Percentiles rank a stretch among this genome's conserved stretches.
These are phyloP conservation scores for Podila minutissima DNA, from an alignment of 192 early-diverging fungal genomes.

Conservation along the genomic window DNA sequence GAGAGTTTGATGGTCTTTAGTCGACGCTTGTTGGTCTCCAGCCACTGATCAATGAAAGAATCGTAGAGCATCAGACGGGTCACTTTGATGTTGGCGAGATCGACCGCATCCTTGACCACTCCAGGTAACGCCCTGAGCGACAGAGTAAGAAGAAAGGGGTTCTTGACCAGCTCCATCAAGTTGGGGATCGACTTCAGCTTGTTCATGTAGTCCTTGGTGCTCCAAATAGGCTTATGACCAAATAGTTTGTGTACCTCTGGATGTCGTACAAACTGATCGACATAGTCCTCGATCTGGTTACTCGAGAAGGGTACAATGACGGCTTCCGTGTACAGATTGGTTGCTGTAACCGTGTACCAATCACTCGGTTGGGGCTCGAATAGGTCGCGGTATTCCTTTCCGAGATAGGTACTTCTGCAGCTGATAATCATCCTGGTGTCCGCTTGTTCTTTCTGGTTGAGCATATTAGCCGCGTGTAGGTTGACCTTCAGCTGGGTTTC, in stretches of 20 bases:
- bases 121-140: background rate
- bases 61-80: slow-evolving; percentile 1
- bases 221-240: background rate
- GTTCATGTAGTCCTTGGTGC: background rate
- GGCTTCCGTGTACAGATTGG: background rate
- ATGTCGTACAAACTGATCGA: background rate
- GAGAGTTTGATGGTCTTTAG: background rate
- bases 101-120: background rate
- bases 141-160: slow-evolving; percentile 1
- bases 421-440: slow-evolving; percentile 9
- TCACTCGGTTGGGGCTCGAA: background rate
- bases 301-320: slow-evolving; percentile 9
- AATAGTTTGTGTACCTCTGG: background rate
- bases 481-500: background rate
- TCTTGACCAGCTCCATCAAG: slow-evolving; percentile 6
- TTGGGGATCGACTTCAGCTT: background rate
- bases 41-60: slow-evolving; percentile 3
- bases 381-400: background rate
- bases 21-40: background rate
- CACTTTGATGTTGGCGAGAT: background rate
- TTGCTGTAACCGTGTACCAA: too few species aligned
- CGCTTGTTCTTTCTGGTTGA: slow-evolving; percentile 1
- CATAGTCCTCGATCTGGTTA: background rate
- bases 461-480: background rate
- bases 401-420: slow-evolving; percentile 4